Evolutionary conservation across 2,329 filamentous ascomycete species (phyloP).

Genomic region (Clonostachys solani): DNA sequence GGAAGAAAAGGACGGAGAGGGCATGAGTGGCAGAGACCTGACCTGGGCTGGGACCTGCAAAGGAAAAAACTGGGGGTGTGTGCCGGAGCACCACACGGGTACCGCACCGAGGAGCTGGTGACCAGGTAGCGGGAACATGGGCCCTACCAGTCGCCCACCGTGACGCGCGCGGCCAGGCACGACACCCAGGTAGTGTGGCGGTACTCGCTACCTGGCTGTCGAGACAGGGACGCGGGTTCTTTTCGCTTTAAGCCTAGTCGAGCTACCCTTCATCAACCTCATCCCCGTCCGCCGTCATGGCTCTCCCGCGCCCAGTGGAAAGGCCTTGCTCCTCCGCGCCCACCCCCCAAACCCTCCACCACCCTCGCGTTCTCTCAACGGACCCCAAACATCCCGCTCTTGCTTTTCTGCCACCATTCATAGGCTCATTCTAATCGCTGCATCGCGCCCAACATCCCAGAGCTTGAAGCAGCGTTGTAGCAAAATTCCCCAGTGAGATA

Average conservation of each 20-base stretch:
- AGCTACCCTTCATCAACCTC: not conserved
- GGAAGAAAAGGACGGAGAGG: conserved; percentile 1
- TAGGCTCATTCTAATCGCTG: conserved; percentile 60
- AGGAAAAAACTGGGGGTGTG: not conserved
- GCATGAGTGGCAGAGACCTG: not conserved
- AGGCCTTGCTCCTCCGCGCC: conserved; percentile 11
- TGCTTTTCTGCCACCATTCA: conserved; percentile 45
- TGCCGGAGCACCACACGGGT: not conserved
- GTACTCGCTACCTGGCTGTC: not conserved
- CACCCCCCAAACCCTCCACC: conserved; percentile 13
- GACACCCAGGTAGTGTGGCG: not conserved
- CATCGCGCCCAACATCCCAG: not conserved
- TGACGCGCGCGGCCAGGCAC: not conserved
- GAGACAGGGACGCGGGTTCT: too few species aligned
- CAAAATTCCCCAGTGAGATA: too few species aligned
- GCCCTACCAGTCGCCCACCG: not conserved
- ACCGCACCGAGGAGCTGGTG: too few species aligned
- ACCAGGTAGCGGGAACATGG: not conserved
- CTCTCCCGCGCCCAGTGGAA: conserved; percentile 18
- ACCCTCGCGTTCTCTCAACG: conserved; percentile 24
- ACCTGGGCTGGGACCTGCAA: not conserved
- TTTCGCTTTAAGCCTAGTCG: not conserved
- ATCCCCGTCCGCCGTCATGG: conserved; percentile 8
- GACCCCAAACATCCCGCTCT: conserved; percentile 17
- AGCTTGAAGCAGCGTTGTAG: not conserved